Percentiles rank a stretch among this genome's conserved stretches.
phyloP scores from a whole-genome alignment of 2,329 filamentous ascomycete genomes.

The Venturia asperata region DNA sequence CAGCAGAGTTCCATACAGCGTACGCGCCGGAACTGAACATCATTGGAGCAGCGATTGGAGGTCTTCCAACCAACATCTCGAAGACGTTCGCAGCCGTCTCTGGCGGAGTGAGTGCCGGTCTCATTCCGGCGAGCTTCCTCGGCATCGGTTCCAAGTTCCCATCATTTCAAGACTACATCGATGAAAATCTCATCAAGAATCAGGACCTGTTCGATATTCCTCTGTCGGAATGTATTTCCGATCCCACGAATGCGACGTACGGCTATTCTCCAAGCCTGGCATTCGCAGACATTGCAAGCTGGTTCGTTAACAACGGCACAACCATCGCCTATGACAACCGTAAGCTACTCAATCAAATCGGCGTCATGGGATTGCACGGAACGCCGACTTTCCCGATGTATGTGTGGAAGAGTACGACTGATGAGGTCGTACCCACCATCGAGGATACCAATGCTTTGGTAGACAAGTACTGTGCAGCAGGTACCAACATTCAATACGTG shows the following conservation, averaged over 20 bases:
- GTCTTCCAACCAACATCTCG: constrained; percentile 27
- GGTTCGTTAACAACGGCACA: not conserved
- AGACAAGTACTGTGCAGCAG: not conserved
- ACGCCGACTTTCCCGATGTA: constrained; percentile 26
- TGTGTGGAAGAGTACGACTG: constrained; percentile 29
- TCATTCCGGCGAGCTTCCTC: not conserved
- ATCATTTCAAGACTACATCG: not conserved
- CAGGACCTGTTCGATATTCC: not conserved
- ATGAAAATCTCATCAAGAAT: not conserved
- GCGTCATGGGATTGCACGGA: constrained; percentile 21
- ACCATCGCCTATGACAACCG: constrained; percentile 15
- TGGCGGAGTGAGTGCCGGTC: not conserved
- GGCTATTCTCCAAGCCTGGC: not conserved
- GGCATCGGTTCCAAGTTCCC: not conserved
- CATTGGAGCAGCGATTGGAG: constrained; percentile 28
- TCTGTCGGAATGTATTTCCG: not conserved
- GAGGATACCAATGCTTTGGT: constrained; percentile 22
- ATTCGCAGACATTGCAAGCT: not conserved
- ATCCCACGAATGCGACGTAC: not conserved
- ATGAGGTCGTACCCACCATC: constrained; percentile 26
- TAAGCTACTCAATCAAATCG: constrained; percentile 19
- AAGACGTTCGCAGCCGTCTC: constrained; percentile 4
- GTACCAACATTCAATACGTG: not conserved
- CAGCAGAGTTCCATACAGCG: constrained; percentile 24
- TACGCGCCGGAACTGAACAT: constrained; percentile 29